Evolutionary conservation across 768 basidiomycete genomes (phyloP).

Genomic region (Hypholoma fasciculare): DNA sequence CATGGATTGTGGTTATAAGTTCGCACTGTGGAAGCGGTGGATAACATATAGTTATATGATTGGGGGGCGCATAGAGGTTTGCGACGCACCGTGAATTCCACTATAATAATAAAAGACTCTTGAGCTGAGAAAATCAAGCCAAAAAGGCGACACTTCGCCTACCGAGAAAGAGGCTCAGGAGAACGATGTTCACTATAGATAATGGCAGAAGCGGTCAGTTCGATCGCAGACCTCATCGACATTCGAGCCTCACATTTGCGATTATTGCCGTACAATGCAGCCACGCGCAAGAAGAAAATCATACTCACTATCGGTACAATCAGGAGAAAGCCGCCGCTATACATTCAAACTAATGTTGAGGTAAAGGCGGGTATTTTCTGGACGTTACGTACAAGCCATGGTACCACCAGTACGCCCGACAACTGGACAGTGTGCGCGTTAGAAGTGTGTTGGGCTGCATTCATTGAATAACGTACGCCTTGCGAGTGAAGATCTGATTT

Average conservation of each 20-base stretch:
- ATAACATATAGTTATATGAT: neutral
- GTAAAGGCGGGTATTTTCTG: neutral
- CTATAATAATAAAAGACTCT: neutral
- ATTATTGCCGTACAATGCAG: neutral
- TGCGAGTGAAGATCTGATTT: neutral
- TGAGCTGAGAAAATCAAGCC: neutral
- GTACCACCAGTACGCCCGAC: neutral
- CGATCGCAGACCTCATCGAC: neutral
- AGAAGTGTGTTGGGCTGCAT: neutral
- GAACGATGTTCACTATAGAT: neutral
- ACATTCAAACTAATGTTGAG: neutral
- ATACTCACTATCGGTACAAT: neutral
- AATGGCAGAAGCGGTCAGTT: neutral
- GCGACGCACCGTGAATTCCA: neutral
- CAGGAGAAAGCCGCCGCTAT: neutral
- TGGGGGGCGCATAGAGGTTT: neutral
- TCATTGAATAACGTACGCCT: neutral
- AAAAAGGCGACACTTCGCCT: neutral
- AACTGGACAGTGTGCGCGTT: neutral
- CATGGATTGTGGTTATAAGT: neutral
- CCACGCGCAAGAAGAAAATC: neutral
- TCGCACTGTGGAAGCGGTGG: neutral
- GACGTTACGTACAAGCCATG: neutral
- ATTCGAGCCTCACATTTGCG: neutral
- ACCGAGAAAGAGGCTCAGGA: neutral